Percentiles rank a stretch among this genome's conserved stretches.
phyloP scores from a whole-genome alignment of 257 asterid species.

The Solanum chaucha region DNA sequence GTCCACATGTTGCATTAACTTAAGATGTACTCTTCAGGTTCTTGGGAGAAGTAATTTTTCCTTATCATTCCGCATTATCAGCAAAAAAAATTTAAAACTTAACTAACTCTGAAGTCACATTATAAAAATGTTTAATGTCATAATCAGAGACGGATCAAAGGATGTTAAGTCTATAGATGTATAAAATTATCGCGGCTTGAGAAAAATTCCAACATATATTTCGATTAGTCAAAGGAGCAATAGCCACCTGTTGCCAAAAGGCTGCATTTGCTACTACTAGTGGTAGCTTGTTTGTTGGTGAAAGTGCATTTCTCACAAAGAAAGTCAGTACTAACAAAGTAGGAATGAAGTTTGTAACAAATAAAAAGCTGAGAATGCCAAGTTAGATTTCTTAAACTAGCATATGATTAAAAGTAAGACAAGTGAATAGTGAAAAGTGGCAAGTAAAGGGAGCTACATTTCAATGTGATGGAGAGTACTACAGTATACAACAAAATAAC shows the following conservation, averaged over 20 bases:
- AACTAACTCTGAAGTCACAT: background rate
- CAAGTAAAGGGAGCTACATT: background rate
- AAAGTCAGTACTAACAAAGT: background rate
- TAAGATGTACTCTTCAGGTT: background rate
- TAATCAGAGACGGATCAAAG: background rate
- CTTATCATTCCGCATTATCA: background rate
- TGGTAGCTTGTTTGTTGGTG: background rate
- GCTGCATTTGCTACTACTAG: background rate
- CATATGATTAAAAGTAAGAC: background rate
- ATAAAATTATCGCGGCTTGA: background rate
- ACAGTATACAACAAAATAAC: background rate
- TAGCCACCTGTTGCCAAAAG: background rate
- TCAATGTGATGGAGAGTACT: background rate
- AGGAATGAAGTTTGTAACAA: background rate
- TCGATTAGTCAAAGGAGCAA: background rate
- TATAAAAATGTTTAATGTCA: background rate
- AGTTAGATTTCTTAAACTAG: background rate
- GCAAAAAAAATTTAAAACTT: background rate
- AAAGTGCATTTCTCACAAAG: background rate
- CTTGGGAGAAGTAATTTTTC: background rate
- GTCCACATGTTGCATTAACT: background rate
- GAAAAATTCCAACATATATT: background rate
- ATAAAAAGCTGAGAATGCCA: background rate
- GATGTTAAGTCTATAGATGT: background rate
- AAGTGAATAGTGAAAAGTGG: background rate